Conservation (phyloP, 176 grass and related monocot genomes). For the Oryza brachyantha region DNA sequence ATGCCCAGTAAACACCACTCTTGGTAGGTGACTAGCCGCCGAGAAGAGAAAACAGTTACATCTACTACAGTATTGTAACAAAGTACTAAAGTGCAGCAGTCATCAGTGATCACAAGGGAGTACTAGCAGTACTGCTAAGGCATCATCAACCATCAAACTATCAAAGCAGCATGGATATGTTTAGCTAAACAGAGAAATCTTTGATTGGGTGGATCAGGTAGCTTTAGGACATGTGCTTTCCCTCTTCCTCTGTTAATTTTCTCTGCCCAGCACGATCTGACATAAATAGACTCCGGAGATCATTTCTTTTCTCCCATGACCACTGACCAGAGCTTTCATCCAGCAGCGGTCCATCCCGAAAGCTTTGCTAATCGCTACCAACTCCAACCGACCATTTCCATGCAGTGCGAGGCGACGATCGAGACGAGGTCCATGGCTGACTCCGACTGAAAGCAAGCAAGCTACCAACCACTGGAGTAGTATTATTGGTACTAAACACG, state of each 20-base stretch:
- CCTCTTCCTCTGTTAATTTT: neutral
- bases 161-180: neutral
- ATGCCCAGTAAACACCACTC: neutral
- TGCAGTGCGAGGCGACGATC: neutral
- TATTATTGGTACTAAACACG: neutral
- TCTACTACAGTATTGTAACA: neutral
- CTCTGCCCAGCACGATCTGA: neutral
- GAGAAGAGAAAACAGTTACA: neutral
- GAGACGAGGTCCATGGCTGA: neutral
- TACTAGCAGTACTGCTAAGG: too few relatives aligned
- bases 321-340: neutral
- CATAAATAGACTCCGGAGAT: neutral
- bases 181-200: constrained; percentile 12
- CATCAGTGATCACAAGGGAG: too few relatives aligned
- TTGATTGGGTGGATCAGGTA: neutral
- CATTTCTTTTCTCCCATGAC: neutral
- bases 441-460: constrained; percentile 12
- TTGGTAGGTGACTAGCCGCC: neutral
- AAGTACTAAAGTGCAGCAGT: too few relatives aligned
- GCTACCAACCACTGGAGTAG: neutral
- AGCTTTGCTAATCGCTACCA: constrained; percentile 8
- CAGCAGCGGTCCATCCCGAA: neutral
- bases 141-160: too few relatives aligned
- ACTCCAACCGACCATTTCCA: constrained; percentile 13
- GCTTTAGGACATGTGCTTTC: neutral